Base-by-base conservation (phyloP, 2,329 filamentous ascomycete genomes). In the Ceratocystis smalleyi region DNA sequence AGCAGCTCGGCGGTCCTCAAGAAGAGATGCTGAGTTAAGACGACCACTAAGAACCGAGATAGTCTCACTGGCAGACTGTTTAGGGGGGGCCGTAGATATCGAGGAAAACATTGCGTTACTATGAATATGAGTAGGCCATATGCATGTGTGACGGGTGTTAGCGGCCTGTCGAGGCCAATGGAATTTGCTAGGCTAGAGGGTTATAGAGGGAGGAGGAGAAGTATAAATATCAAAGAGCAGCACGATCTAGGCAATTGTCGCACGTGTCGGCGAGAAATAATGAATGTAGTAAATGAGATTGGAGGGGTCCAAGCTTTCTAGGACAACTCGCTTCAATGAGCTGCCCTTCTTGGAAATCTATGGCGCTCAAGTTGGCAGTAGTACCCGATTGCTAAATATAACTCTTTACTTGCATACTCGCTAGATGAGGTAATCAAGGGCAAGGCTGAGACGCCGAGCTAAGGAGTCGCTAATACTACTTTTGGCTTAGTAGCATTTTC, bases 41-140 rank as follows among this genome's bases (percentile, higher is more conserved):
- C 94, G 88, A 71, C 86, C 86, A 75, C 91, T 95, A 67, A 97
- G 80, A 51, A 91, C 88, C 67, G 86, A 88, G 74, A 99, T 99
- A 51, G 94, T 96, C 73, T 96, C 91, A 72, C 89, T 87, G 70
- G 92, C 94, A 71, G 90, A 95, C 81, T 99, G 94, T 80, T 95
- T 94, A 73, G 91, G 90, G 70, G 94, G 94, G 72, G 90, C 88
- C 66, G 81, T 77, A 66, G 83, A 77, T 71, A 86, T 83, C 54
- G 83, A 83, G 73, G 86, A 66, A 57, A 65, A 61, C 63, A 65
- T 65, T 43, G 35, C 35, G 27, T 32, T 61, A 43, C 85, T 83
- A 85, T 85, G n/a, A 49, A 32, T 35, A 43, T 7, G n/a, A 49
- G 22, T 15, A n/a, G 19, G 35, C 15, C 24, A 61, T 61, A n/a